A percentile compares a stretch with the other conserved stretches of the same genome.
Evolutionary conservation across 208 protist genomes (phyloP).

Genomic region (Trypanosoma theileri): DNA sequence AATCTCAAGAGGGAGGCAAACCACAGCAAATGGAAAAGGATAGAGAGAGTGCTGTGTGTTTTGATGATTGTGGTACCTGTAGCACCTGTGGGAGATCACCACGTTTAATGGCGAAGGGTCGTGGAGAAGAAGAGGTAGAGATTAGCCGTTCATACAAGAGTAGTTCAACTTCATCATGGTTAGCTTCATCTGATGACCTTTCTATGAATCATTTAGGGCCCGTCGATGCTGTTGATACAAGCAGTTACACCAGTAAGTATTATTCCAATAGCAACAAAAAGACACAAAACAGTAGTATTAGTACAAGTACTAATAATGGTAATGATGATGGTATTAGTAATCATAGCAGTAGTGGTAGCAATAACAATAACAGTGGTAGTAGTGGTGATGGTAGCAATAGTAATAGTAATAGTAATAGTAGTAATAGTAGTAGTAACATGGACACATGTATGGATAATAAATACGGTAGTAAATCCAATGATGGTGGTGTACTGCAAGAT

Average conservation of each 20-base stretch:
- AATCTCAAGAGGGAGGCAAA: neutral
- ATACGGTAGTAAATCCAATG: neutral
- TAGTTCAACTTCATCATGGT: constrained; percentile 63
- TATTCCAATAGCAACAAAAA: neutral
- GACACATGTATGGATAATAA: neutral
- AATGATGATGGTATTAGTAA: neutral
- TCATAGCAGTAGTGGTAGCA: neutral
- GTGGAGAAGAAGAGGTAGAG: constrained; percentile 75
- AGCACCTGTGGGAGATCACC: neutral
- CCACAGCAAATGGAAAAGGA: no score
- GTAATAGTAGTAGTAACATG: neutral
- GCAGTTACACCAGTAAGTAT: neutral
- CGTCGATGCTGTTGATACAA: neutral
- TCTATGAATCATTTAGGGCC: constrained; percentile 11
- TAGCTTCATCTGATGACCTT: constrained; percentile 41
- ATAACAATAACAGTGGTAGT: neutral
- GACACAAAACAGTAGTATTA: neutral
- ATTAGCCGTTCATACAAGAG: constrained; percentile 70
- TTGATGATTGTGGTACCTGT: neutral
- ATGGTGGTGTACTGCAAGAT: neutral
- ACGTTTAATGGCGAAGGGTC: constrained; percentile 43
- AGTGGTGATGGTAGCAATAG: neutral
- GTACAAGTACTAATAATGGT: neutral
- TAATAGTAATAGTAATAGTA: neutral
- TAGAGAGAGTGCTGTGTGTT: neutral